Conservation (phyloP, 257 asterid genomes). For the Coffea eugenioides region DNA sequence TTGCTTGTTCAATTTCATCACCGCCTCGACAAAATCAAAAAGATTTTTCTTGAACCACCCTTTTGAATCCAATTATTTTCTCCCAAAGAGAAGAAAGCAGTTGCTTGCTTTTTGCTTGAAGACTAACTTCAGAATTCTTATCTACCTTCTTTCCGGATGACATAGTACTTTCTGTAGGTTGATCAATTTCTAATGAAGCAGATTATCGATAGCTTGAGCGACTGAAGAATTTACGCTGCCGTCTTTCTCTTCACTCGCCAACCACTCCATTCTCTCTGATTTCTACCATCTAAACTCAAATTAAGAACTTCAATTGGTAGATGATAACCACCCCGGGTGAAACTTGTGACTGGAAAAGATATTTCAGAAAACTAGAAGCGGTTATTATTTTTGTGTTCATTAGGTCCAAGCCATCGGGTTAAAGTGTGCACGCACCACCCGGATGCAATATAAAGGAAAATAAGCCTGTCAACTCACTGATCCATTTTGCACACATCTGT, state of each 20-base stretch:
- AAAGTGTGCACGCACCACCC: too few relatives aligned
- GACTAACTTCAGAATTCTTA: neutral
- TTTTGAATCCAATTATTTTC: neutral
- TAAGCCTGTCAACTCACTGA: too few relatives aligned
- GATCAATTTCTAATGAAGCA: neutral
- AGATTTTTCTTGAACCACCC: conserved; percentile 11
- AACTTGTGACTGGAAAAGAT: neutral
- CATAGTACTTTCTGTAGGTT: neutral
- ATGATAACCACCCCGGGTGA: neutral
- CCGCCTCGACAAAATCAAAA: neutral
- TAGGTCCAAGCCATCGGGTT: too few relatives aligned
- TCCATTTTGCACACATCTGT: too few relatives aligned
- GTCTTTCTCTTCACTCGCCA: neutral
- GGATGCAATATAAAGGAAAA: too few relatives aligned
- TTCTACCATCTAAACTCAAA: neutral
- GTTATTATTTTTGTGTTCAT: too few relatives aligned
- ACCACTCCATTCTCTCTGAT: neutral
- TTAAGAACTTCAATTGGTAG: too few relatives aligned
- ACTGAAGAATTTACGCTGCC: neutral
- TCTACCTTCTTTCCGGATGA: neutral
- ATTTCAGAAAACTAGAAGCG: too few relatives aligned
- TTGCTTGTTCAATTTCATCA: conserved; percentile 13
- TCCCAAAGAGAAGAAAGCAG: neutral
- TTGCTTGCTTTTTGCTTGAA: neutral
- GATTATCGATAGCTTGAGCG: neutral